These are phyloP conservation scores for Lachnellula occidentalis DNA, from an alignment of 2,329 filamentous ascomycete genomes.

Conservation along the genomic window DNA sequence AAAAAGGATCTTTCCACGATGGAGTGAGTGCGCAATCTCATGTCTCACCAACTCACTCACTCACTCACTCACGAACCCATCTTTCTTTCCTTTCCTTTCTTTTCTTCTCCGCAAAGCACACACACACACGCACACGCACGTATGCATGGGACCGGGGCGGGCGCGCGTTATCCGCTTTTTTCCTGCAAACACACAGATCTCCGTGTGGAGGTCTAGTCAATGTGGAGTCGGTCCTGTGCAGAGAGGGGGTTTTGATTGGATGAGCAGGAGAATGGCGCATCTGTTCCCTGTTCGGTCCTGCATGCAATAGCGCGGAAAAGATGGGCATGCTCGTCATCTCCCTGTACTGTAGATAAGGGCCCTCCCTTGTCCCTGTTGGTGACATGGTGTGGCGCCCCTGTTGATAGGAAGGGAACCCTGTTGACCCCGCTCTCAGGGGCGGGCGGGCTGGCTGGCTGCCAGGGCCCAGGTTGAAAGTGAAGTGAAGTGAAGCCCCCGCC, in stretches of 20 bases:
- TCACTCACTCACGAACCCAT: background rate
- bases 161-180: slow-evolving; percentile 5
- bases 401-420: background rate
- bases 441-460: background rate
- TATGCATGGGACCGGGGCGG: background rate
- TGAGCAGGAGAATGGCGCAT: background rate
- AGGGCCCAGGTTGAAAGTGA: too few relatives aligned
- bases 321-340: background rate
- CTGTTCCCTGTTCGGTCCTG: slow-evolving; percentile 6
- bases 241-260: background rate
- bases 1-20: too few relatives aligned
- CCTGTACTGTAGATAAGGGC: too few relatives aligned
- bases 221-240: too few relatives aligned
- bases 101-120: slow-evolving; percentile 13
- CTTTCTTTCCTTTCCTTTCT: slow-evolving; percentile 7
- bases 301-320: background rate
- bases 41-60: background rate
- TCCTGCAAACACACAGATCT: slow-evolving; percentile 24
- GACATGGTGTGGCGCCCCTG: too few relatives aligned
- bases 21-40: too few relatives aligned
- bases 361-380: background rate
- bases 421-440: slow-evolving; percentile 3
- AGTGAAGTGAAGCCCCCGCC: background rate
- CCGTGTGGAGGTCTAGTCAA: too few relatives aligned
- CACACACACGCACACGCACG: too few relatives aligned